A percentile compares a stretch with the other conserved stretches of the same genome.
These are phyloP conservation scores for Emydomyces testavorans DNA, from an alignment of 2,329 filamentous ascomycete genomes.

Conservation along the genomic window DNA sequence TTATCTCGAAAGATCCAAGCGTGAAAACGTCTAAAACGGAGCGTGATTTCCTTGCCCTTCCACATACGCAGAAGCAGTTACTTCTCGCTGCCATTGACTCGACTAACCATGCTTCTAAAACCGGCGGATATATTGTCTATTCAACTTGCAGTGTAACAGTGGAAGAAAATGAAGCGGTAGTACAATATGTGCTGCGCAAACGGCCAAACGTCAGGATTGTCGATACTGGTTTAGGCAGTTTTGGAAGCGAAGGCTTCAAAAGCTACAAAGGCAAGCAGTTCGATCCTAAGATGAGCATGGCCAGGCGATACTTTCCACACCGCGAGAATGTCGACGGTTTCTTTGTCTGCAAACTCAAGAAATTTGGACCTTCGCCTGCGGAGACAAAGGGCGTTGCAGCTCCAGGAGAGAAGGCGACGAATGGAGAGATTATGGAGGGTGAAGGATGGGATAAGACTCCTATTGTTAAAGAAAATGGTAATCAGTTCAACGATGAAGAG, in stretches of 20 bases:
- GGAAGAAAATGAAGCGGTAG: conserved; percentile 87
- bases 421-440: conserved; percentile 32
- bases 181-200: conserved; percentile 83
- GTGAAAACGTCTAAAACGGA: conserved; percentile 99
- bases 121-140: conserved; percentile 90
- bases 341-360: conserved; percentile 96
- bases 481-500: conserved; percentile 36
- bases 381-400: conserved; percentile 21
- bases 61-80: conserved; percentile 90
- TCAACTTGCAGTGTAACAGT: conserved; percentile 92
- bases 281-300: conserved; percentile 70
- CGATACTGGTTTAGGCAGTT: conserved; percentile 68
- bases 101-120: conserved; percentile 80
- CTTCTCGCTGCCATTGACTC: conserved; percentile 89
- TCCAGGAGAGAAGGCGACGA: conserved; percentile 20
- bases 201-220: conserved; percentile 90
- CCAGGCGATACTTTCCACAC: conserved; percentile 79
- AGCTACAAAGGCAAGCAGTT: conserved; percentile 87
- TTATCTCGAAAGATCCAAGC: conserved; percentile 91
- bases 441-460: conserved; percentile 57
- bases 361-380: conserved; percentile 62
- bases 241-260: conserved; percentile 87
- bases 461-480: conserved; percentile 39
- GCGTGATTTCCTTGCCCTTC: conserved; percentile 83
- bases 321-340: conserved; percentile 95